Conservation (phyloP, 1,284 basidiomycete genomes). For the Melampsora americana region DNA sequence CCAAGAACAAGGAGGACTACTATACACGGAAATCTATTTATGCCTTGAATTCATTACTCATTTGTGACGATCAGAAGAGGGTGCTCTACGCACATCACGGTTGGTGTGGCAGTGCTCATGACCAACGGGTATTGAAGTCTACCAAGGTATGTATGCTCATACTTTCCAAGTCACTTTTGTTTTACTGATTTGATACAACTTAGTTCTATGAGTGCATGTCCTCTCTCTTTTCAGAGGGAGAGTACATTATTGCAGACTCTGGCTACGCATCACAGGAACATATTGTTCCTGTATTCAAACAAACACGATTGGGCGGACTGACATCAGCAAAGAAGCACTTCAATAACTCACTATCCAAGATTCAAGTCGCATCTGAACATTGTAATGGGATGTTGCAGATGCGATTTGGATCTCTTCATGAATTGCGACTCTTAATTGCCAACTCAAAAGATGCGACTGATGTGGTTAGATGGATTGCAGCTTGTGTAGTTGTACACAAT, state of each 20-base stretch:
- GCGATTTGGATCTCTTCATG: not conserved
- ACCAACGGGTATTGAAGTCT: slow-evolving; percentile 18
- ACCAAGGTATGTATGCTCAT: not conserved
- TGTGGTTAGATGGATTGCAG: too few relatives aligned
- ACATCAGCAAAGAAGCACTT: not conserved
- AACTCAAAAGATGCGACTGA: not conserved
- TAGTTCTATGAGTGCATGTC: not conserved
- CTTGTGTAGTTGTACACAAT: too few relatives aligned
- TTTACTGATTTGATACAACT: not conserved
- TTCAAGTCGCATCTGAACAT: slow-evolving; percentile 2
- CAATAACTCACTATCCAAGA: not conserved
- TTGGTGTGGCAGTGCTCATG: slow-evolving; percentile 22
- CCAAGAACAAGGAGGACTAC: slow-evolving; percentile 17
- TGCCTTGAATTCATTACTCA: not conserved
- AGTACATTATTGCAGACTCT: slow-evolving; percentile 19
- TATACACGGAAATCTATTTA: too few relatives aligned
- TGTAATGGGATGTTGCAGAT: slow-evolving; percentile 22
- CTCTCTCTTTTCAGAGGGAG: not conserved
- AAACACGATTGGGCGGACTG: too few relatives aligned
- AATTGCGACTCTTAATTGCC: too few relatives aligned
- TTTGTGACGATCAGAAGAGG: not conserved
- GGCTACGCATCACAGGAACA: slow-evolving; percentile 1
- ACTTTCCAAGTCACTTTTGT: too few relatives aligned
- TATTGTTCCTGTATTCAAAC: not conserved
- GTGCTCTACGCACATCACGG: slow-evolving; percentile 7